A percentile compares a stretch with the other conserved stretches of the same genome.
These are phyloP conservation scores for Prunus armeniaca DNA, from an alignment of 306 rosid genomes.

Conservation along the genomic window DNA sequence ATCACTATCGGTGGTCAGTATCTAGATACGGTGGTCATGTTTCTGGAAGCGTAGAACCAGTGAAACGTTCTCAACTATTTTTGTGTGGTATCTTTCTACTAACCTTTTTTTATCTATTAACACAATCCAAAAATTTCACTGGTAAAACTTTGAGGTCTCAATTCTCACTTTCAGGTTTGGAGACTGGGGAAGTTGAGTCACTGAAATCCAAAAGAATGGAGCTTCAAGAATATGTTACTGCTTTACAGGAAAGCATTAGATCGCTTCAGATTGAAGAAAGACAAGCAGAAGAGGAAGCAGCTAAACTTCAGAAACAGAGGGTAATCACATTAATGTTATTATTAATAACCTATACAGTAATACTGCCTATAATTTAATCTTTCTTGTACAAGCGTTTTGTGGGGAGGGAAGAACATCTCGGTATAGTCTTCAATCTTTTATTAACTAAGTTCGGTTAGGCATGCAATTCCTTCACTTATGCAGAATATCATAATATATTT, in stretches of 20 bases:
- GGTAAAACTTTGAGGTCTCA: neutral
- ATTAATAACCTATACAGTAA: neutral
- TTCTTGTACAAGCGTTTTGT: constrained; percentile 2
- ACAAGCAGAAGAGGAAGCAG: constrained; percentile 51
- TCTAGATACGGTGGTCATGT: constrained; percentile 87
- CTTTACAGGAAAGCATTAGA: constrained; percentile 45
- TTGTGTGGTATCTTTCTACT: constrained; percentile 51
- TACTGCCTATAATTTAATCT: neutral
- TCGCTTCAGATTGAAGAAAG: constrained; percentile 53
- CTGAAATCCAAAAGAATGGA: constrained; percentile 51
- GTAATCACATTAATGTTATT: constrained; percentile 36
- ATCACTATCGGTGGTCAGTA: constrained; percentile 72
- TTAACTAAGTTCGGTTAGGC: constrained; percentile 4
- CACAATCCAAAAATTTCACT: neutral
- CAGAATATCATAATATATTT: constrained; percentile 4
- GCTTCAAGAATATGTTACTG: constrained; percentile 50
- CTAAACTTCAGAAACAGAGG: constrained; percentile 62
- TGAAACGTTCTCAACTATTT: constrained; percentile 49
- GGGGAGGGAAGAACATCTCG: neutral
- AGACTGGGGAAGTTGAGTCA: constrained; percentile 67
- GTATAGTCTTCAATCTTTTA: neutral
- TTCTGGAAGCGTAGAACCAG: constrained; percentile 67
- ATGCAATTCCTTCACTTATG: neutral
- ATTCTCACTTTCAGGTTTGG: constrained; percentile 44
- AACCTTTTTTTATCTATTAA: constrained; percentile 8